phyloP scores from a whole-genome alignment of 441 rosid species.

The Populus tomentosa region DNA sequence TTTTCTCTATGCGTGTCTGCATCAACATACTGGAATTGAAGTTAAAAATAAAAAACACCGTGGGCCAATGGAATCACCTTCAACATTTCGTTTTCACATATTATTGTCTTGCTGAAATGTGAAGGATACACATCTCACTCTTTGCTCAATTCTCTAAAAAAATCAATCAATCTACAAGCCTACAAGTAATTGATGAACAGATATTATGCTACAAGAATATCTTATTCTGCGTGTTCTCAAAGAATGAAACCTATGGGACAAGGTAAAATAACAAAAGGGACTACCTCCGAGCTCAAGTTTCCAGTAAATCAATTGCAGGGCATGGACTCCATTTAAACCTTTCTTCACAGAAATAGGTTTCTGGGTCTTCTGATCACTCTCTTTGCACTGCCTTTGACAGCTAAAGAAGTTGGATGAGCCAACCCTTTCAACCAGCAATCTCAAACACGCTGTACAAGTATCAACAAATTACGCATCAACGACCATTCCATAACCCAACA shows the following conservation, averaged over 20 bases:
- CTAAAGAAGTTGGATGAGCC: background rate
- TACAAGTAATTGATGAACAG: background rate
- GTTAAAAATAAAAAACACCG: no score
- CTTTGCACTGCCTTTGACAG: background rate
- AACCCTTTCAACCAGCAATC: slow-evolving; percentile 2
- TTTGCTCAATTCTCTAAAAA: background rate
- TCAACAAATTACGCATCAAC: background rate
- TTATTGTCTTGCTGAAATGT: background rate
- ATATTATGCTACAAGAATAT: background rate
- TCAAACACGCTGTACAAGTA: slow-evolving; percentile 14
- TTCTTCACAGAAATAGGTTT: background rate
- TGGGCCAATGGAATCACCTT: no score
- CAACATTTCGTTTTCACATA: background rate
- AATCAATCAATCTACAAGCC: background rate
- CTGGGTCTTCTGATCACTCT: background rate
- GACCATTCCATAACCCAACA: background rate
- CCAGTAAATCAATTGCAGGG: background rate
- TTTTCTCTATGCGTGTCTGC: no score
- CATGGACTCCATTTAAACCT: no score
- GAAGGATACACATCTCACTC: background rate
- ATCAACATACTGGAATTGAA: no score
- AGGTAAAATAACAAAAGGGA: background rate
- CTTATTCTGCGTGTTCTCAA: background rate
- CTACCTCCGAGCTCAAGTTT: background rate
- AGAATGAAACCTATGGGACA: background rate